Conservation (phyloP, 2,329 filamentous ascomycete genomes). For the Curvularia sp. region DNA sequence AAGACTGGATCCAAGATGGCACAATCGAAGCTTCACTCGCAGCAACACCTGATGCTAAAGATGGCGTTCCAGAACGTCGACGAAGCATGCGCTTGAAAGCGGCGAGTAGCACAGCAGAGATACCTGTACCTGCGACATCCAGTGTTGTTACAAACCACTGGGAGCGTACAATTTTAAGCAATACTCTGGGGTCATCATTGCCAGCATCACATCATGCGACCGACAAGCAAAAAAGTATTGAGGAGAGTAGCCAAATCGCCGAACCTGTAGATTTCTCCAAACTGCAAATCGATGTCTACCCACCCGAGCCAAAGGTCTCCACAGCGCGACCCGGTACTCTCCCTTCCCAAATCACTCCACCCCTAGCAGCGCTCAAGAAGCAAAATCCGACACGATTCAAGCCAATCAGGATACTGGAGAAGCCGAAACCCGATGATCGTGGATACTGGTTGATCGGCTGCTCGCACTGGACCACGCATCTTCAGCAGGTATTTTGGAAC, state of each 20-base stretch:
- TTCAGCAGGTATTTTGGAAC: conserved; percentile 66
- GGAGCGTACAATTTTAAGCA: neutral
- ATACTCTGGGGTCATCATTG: neutral
- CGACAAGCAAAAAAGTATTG: neutral
- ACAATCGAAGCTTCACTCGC: neutral
- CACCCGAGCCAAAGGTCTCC: conserved; percentile 37
- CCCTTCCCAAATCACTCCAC: conserved; percentile 41
- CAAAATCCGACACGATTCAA: conserved; percentile 44
- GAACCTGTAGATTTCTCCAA: conserved; percentile 29
- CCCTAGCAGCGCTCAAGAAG: conserved; percentile 36
- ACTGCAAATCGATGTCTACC: conserved; percentile 34
- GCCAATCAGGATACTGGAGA: conserved; percentile 53
- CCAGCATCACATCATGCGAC: neutral
- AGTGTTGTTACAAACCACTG: neutral
- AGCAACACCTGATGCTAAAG: neutral
- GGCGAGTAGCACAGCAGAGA: neutral
- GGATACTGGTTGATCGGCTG: conserved; percentile 78
- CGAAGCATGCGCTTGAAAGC: conserved; percentile 3
- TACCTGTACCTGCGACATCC: too few species aligned
- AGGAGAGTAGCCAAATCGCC: neutral
- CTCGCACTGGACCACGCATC: conserved; percentile 58
- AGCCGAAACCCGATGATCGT: conserved; percentile 68
- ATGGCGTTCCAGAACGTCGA: neutral
- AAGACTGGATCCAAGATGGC: neutral
- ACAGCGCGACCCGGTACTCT: conserved; percentile 23